Conservation (phyloP, 805 yeast species). For the Clavispora fructus region DNA sequence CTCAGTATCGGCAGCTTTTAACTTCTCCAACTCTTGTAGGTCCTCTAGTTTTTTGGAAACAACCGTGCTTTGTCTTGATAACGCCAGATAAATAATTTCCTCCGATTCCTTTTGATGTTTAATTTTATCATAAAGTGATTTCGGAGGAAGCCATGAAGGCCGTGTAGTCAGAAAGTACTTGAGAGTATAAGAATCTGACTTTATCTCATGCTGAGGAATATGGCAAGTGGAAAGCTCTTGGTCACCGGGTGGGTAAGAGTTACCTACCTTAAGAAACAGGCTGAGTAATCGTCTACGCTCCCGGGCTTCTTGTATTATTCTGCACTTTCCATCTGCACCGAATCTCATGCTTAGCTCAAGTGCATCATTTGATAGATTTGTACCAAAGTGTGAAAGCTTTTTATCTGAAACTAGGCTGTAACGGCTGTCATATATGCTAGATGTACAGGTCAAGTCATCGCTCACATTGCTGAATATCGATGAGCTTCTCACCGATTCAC, state of each 20-base stretch:
- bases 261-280: not conserved
- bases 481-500: not conserved
- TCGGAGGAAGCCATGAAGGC: slow-evolving; percentile 65
- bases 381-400: not conserved
- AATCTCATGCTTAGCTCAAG: not conserved
- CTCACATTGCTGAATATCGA: not conserved
- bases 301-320: not conserved
- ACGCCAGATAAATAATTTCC: slow-evolving; percentile 35
- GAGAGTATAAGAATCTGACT: not conserved
- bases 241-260: not conserved
- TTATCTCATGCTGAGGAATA: not conserved
- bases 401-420: not conserved
- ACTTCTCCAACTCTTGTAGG: slow-evolving; percentile 24
- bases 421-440: not conserved
- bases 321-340: not conserved
- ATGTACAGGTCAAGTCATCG: not conserved
- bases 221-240: not conserved
- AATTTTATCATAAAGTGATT: slow-evolving; percentile 44
- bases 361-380: not conserved
- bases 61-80: slow-evolving; percentile 32
- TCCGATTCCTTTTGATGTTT: slow-evolving; percentile 54
- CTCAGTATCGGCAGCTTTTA: not conserved
- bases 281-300: not conserved
- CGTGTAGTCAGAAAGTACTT: slow-evolving; percentile 44
- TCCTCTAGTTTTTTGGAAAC: slow-evolving; percentile 24